phyloP scores from a whole-genome alignment of 192 early-diverging fungal genomes.

The Chytriomyces sp. region DNA sequence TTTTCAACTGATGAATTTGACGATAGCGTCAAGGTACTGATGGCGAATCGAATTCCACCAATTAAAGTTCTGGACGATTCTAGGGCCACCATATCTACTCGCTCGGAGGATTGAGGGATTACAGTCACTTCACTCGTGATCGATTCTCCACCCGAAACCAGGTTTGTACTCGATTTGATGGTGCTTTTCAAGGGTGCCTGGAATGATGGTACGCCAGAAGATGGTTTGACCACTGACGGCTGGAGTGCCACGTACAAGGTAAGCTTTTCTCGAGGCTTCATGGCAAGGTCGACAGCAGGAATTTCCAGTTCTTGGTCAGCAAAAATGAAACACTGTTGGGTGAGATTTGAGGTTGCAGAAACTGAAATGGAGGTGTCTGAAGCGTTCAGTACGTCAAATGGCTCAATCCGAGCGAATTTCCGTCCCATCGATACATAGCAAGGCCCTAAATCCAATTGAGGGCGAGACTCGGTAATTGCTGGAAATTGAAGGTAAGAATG shows the following conservation, averaged over 20 bases:
- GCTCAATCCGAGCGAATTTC: slow-evolving; percentile 74
- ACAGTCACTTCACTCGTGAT: background rate
- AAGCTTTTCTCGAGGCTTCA: slow-evolving; percentile 51
- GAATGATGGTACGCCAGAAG: background rate
- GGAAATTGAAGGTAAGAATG: slow-evolving; percentile 64
- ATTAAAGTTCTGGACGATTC: slow-evolving; percentile 60
- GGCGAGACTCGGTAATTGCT: slow-evolving; percentile 48
- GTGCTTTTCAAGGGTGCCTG: background rate
- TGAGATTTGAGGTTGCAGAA: slow-evolving; percentile 76
- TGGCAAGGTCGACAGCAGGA: slow-evolving; percentile 48
- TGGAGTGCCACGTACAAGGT: slow-evolving; percentile 80
- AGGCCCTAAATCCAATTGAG: slow-evolving; percentile 74
- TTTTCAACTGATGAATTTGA: background rate
- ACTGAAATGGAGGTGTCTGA: slow-evolving; percentile 68
- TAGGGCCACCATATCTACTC: background rate
- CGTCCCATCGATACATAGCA: slow-evolving; percentile 77
- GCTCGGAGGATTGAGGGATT: background rate
- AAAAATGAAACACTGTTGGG: slow-evolving; percentile 80
- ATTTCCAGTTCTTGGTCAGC: slow-evolving; percentile 45
- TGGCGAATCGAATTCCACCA: slow-evolving; percentile 76
- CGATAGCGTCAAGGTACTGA: background rate
- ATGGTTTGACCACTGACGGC: slow-evolving; percentile 48
- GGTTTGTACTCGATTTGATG: slow-evolving; percentile 12
- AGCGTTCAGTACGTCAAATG: slow-evolving; percentile 71
- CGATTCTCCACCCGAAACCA: background rate